Percentiles rank a stretch among this genome's conserved stretches.
phyloP scores from a whole-genome alignment of 176 grass and related monocot genomes.

The Alopecurus myosuroides region DNA sequence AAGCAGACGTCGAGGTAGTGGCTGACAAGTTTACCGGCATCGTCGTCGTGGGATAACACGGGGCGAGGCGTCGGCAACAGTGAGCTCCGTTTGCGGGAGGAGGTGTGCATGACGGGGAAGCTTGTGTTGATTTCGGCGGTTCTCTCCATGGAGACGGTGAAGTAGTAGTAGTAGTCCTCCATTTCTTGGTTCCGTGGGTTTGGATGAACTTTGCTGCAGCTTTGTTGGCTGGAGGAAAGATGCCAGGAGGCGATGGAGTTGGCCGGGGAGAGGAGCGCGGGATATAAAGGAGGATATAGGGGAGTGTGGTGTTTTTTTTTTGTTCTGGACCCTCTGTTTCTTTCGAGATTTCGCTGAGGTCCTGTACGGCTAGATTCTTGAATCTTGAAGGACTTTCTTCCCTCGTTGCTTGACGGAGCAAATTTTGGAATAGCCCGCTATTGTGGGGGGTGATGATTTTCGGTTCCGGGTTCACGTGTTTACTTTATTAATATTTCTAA shows the following conservation, averaged over 20 bases:
- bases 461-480: too few species aligned
- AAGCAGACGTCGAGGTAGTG: slow-evolving; percentile 87
- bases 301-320: neutral
- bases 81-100: neutral
- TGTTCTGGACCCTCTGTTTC: neutral
- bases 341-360: neutral
- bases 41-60: neutral
- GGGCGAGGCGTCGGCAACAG: neutral
- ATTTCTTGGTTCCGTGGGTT: neutral
- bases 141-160: neutral
- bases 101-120: neutral
- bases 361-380: neutral
- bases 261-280: neutral
- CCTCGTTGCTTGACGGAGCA: neutral
- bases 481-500: too few species aligned
- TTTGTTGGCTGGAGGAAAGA: neutral
- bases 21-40: slow-evolving; percentile 16
- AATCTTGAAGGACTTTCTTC: neutral
- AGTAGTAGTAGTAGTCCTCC: slow-evolving; percentile 26
- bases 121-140: neutral
- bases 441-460: too few species aligned
- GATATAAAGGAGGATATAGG: neutral
- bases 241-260: neutral
- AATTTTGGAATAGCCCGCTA: too few species aligned
- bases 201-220: neutral